Evolutionary conservation across 345 rosid species (phyloP).

Genomic region (Microthlaspi erraticum): DNA sequence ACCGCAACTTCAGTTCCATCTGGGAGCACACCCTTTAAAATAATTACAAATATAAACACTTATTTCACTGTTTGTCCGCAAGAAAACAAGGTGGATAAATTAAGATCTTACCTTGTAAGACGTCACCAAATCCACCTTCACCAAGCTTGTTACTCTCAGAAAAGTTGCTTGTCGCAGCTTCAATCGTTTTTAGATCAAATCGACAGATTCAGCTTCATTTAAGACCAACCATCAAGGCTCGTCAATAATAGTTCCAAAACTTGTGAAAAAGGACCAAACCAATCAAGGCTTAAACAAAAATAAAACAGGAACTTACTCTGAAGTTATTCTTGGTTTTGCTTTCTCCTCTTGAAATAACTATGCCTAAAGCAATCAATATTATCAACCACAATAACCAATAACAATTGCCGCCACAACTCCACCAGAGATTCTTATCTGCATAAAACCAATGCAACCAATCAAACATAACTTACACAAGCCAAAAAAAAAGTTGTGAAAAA

Average conservation of each 20-base stretch:
- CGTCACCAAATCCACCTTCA: not conserved
- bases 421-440: not conserved
- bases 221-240: constrained; percentile 40
- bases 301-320: constrained; percentile 25
- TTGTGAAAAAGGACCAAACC: not conserved
- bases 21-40: too few relatives aligned
- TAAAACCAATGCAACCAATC: not conserved
- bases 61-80: too few relatives aligned
- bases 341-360: constrained; percentile 25
- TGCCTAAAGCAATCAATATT: constrained; percentile 24
- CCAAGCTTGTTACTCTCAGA: constrained; percentile 51
- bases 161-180: constrained; percentile 56
- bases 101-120: too few relatives aligned
- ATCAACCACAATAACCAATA: constrained; percentile 6
- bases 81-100: too few relatives aligned
- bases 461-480: not conserved
- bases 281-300: not conserved
- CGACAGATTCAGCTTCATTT: constrained; percentile 50
- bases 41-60: too few relatives aligned
- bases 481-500: not conserved
- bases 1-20: too few relatives aligned
- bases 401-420: constrained; percentile 23
- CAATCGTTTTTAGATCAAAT: constrained; percentile 47
- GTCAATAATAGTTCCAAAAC: not conserved
- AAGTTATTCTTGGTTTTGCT: constrained; percentile 6